These are phyloP conservation scores for Lathyrus aphaca DNA, from an alignment of 306 rosid species.

Conservation along the genomic window DNA sequence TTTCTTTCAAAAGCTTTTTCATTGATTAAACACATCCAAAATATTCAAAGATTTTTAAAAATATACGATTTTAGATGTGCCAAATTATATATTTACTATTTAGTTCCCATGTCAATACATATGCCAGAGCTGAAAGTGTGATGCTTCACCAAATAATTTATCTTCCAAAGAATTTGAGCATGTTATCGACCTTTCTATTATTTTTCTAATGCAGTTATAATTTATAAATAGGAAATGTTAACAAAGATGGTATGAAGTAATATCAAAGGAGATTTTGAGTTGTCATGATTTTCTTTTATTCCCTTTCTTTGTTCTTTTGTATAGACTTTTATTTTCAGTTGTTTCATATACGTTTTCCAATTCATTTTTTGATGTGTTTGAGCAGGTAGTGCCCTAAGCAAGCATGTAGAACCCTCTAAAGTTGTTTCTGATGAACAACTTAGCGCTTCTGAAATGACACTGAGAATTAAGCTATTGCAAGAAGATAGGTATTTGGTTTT, in stretches of 20 bases:
- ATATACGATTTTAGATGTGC: conserved; percentile 23
- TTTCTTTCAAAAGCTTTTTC: conserved; percentile 9
- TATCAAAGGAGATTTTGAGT: neutral
- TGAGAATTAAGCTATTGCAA: conserved; percentile 79
- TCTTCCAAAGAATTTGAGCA: conserved; percentile 21
- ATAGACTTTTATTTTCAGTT: conserved; percentile 16
- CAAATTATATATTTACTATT: conserved; percentile 15
- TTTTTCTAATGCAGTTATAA: conserved; percentile 14
- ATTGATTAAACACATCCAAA: conserved; percentile 17
- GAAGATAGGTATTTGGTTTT: conserved; percentile 70
- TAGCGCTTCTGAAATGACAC: conserved; percentile 72
- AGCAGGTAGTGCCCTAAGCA: conserved; percentile 71
- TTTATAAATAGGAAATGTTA: conserved; percentile 19
- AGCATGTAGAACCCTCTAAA: conserved; percentile 58
- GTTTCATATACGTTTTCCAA: conserved; percentile 20
- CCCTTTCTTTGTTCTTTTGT: conserved; percentile 1
- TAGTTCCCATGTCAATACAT: conserved; percentile 12
- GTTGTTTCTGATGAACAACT: conserved; percentile 68
- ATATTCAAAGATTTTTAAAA: neutral
- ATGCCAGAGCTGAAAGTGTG: conserved; percentile 10
- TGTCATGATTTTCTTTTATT: conserved; percentile 8
- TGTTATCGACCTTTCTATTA: neutral
- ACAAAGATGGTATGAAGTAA: conserved; percentile 5
- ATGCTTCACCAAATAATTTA: neutral
- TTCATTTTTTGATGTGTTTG: conserved; percentile 44